Evolutionary conservation across 441 rosid species (phyloP).

Genomic region (Rhodomyrtus psidioides): DNA sequence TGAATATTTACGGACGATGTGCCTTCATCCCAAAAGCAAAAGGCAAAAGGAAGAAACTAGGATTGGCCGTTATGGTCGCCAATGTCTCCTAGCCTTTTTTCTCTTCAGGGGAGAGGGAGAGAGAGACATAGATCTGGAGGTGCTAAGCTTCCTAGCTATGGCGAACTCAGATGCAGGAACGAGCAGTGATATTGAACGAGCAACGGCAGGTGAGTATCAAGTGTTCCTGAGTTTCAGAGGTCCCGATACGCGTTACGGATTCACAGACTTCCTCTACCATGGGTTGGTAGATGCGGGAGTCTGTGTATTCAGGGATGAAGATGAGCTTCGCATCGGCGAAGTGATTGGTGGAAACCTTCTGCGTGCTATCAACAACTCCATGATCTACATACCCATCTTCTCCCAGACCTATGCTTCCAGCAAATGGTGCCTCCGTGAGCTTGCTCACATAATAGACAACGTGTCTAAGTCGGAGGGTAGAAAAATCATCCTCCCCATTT

Average conservation of each 20-base stretch:
- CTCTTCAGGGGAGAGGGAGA: neutral
- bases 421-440: neutral
- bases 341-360: neutral
- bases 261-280: neutral
- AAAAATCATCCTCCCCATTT: no score
- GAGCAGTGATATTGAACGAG: accelerated
- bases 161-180: neutral
- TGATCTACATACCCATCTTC: neutral
- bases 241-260: neutral
- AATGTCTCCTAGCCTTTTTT: neutral
- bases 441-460: neutral
- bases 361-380: neutral
- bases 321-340: neutral
- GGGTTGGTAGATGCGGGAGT: neutral
- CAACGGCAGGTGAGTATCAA: neutral
- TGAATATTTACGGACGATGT: no score
- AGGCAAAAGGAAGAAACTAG: no score
- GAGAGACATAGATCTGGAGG: neutral
- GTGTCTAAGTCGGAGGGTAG: neutral
- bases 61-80: no score
- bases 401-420: neutral
- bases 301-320: neutral
- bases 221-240: neutral
- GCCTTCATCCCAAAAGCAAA: no score
- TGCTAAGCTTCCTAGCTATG: neutral